Base-by-base conservation (phyloP, 1,139 yeast genomes). In the Blastobotrys serpentis region DNA sequence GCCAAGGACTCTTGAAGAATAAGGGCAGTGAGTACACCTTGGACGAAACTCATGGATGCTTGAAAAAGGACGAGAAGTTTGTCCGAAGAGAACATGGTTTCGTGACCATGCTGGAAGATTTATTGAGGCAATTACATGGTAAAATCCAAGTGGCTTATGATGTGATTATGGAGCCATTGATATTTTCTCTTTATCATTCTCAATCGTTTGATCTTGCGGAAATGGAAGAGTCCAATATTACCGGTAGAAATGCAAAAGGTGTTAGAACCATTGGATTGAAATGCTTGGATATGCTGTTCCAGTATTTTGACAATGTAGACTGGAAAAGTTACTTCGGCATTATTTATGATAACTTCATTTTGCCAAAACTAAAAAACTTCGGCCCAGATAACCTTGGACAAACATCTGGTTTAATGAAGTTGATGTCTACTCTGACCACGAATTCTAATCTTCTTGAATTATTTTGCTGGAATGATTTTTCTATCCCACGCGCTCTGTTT, bases 301-400 rank as follows among this genome's bases (percentile, higher is more conserved):
- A 44, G 8, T 21, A 26, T 16, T 48, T 52, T 16, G 26, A 23
- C 22, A 38, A 49, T 4, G 57, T 60, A 0, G 58, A 54, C 41
- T 89, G 97, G 96, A 65, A 66, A 8, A 61, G 65, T 0, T 78
- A 78, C 58, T 75, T 79, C 44, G 72, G 73, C 3, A 58, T 70
- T 2, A 75, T 92, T 8, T 84, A 78, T 60, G 63, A 69, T 2
- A 62, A 71, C 38, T 71, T 89, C 32, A 70, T 92, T n/a, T 60
- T 63, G 18, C 90, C 95, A 10, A 78, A 94, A 59, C 71, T 92
- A 58, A 69, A 57, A 1, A 72, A 76, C 19, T 89, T 90, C 64
- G 84, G 85, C 2, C 75, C 70, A 37, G 96, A 86, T 59, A 90
- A 90, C 62, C 71, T 86, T 42, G 95, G 88, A 60, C 89, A 84